These are phyloP conservation scores for Naematelia encephala DNA, from an alignment of 768 basidiomycete genomes.

Conservation along the genomic window DNA sequence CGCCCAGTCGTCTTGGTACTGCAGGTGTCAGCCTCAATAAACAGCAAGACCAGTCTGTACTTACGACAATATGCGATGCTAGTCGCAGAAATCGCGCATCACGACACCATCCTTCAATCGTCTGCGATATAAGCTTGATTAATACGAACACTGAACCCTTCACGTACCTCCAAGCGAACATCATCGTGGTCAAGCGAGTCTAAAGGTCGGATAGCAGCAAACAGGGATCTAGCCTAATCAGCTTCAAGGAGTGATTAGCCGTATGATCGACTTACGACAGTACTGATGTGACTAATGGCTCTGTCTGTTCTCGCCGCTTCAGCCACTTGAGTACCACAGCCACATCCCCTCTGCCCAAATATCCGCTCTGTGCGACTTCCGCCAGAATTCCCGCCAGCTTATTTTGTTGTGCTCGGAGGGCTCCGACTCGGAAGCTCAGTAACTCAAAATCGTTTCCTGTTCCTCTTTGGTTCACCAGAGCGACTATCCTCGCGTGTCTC, in stretches of 20 bases:
- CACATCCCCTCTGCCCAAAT: slow-evolving; percentile 38
- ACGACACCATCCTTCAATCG: slow-evolving; percentile 25
- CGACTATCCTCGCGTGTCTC: background rate
- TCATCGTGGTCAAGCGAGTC: slow-evolving; percentile 25
- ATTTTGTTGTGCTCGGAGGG: slow-evolving; percentile 33
- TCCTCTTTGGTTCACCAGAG: slow-evolving; percentile 18
- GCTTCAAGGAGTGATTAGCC: background rate
- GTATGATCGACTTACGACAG: slow-evolving; percentile 20
- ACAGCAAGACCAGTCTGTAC: slow-evolving; percentile 4
- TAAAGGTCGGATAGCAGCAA: slow-evolving; percentile 24
- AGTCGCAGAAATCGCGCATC: slow-evolving; percentile 40
- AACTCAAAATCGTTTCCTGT: slow-evolving; percentile 27
- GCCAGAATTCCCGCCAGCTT: slow-evolving; percentile 31
- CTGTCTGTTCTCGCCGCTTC: slow-evolving; percentile 32
- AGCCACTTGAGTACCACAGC: slow-evolving; percentile 41
- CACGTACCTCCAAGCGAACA: slow-evolving; percentile 24
- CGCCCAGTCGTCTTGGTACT: slow-evolving; percentile 41
- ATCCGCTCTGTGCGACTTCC: slow-evolving; percentile 24
- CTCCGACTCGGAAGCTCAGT: slow-evolving; percentile 26
- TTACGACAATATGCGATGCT: slow-evolving; percentile 33
- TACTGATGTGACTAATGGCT: slow-evolving; percentile 26
- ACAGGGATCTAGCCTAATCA: slow-evolving; percentile 12
- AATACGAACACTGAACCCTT: background rate
- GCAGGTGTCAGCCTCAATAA: slow-evolving; percentile 8
- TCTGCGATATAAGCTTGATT: slow-evolving; percentile 12